Base-by-base conservation (phyloP, 2,329 filamentous ascomycete genomes). In the Achaetomium macrosporum region DNA sequence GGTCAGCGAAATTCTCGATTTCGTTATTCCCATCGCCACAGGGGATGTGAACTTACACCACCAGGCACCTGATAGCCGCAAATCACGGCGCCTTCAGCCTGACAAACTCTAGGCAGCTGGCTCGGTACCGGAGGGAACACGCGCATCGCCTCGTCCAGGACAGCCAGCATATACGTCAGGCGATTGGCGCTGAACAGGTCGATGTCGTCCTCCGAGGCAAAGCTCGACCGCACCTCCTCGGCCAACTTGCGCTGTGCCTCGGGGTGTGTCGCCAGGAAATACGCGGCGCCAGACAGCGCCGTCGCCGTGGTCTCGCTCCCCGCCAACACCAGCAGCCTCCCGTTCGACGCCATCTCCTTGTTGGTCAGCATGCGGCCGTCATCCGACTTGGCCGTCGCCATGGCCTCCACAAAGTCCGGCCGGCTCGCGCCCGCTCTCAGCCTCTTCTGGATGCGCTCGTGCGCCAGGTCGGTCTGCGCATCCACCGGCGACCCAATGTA, bases 221-320 rank as follows among this genome's bases (percentile, higher is more conserved):
- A 76, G 0, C 60, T 48, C 0, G 55, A 51, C 9, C 73, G 67
- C 2, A 77, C 63, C 52, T 77, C 75, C 0, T 63, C 51, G 1
- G 63, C 64, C 1, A 79, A 62, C 42, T 65, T 69, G 4, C 58
- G 47, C 47, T 74, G 62, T 5, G 64, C 64, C 1, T 68, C 63
- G 0, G 69, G 71, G 43, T 75, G 60, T 5, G 57, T 65, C 1
- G 71, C 63, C 6, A 78, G 63, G 4, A 72, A 62, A 52, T 68
- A 77, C 0, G 58, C 55, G 53, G 64, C 55, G 57, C 69, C 60
- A 53, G 66, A 58, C 17, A 78, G 64, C 2, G 72, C 63, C 0
- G 74, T 76, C 0, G 75, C 73, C 0, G 75, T 76, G 1, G 76
- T 79, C 58, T 79, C 76, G 3, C 71, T 73, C 2, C 76, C 75